Conservation (phyloP, 2,329 filamentous ascomycete species). For the Pestalotiopsis sp. region DNA sequence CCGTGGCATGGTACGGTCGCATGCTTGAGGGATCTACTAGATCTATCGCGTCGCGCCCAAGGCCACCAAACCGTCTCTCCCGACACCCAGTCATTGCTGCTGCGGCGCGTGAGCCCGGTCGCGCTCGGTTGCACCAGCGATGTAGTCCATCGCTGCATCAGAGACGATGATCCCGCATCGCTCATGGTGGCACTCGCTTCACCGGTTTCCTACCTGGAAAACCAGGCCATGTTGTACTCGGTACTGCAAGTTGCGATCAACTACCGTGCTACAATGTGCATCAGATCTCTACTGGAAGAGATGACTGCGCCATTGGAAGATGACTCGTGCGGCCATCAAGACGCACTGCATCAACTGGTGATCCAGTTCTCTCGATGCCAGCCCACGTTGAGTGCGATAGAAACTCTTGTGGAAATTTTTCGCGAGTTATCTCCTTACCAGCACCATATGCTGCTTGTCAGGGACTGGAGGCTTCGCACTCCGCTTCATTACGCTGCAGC, state of each 20-base stretch:
- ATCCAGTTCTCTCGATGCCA: background rate
- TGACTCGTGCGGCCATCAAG: constrained; percentile 7
- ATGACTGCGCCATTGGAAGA: constrained; percentile 12
- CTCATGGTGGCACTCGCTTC: constrained; percentile 14
- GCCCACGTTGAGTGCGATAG: background rate
- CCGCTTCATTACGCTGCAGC: constrained; percentile 15
- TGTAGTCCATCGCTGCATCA: constrained; percentile 11
- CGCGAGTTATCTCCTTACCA: constrained; percentile 15
- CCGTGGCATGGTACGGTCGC: constrained; percentile 4
- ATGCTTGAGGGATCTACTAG: background rate
- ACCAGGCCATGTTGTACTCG: constrained; percentile 15
- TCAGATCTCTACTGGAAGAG: constrained; percentile 12
- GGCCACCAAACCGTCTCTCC: background rate
- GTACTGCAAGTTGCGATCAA: constrained; percentile 15
- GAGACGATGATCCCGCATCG: constrained; percentile 11
- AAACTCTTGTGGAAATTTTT: constrained; percentile 4
- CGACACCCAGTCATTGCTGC: constrained; percentile 4
- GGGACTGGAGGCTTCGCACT: constrained; percentile 14
- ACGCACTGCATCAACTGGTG: constrained; percentile 15
- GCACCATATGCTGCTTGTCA: constrained; percentile 13
- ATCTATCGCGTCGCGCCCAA: background rate
- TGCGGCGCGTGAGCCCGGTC: constrained; percentile 7
- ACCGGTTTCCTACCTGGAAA: constrained; percentile 13
- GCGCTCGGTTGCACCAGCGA: constrained; percentile 12
- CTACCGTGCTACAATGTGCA: constrained; percentile 10